Percentiles rank a stretch among this genome's conserved stretches.
Conservation (phyloP, 23 red algal species). For the Gracilariopsis chorda region DNA sequence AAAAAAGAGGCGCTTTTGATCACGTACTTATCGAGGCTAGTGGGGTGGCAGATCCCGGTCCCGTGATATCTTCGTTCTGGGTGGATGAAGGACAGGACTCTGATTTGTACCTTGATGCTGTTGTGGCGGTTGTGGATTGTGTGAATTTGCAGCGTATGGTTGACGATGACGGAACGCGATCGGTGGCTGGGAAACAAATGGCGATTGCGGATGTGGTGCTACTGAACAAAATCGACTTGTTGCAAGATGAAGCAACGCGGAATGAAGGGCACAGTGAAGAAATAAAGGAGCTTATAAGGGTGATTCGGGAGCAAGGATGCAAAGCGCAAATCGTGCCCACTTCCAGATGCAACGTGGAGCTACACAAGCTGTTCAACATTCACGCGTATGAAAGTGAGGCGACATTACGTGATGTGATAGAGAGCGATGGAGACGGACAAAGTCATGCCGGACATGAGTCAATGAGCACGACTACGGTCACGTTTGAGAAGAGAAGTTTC, state of each 20-base stretch:
- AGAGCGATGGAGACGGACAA: not conserved
- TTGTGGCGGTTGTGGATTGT: slow-evolving; percentile 56
- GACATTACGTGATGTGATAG: not conserved
- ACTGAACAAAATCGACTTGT: slow-evolving; percentile 65
- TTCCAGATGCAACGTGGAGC: slow-evolving; percentile 21
- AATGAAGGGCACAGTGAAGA: not conserved
- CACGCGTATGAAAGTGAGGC: slow-evolving; percentile 38
- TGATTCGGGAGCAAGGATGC: slow-evolving; percentile 32
- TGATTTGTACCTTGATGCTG: slow-evolving; percentile 46
- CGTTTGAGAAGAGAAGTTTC: slow-evolving; percentile 13
- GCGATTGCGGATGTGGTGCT: slow-evolving; percentile 70
- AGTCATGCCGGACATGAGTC: not conserved
- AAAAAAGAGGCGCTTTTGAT: slow-evolving; percentile 44
- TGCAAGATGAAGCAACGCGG: not conserved
- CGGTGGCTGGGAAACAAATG: slow-evolving; percentile 39
- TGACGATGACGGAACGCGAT: not conserved
- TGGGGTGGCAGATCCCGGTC: slow-evolving; percentile 68
- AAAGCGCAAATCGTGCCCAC: slow-evolving; percentile 21
- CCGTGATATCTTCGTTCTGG: slow-evolving; percentile 75
- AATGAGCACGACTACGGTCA: not conserved
- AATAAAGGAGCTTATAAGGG: not conserved
- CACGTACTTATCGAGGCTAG: slow-evolving; percentile 69
- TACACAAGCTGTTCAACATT: slow-evolving; percentile 28
- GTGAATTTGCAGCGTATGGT: not conserved
- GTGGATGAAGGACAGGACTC: slow-evolving; percentile 67